Evolutionary conservation across 176 grass and related monocot genomes (phyloP), one percentile per base, ranked within the genome.

Genomic region (Hsuehochloa calcarea): DNA sequence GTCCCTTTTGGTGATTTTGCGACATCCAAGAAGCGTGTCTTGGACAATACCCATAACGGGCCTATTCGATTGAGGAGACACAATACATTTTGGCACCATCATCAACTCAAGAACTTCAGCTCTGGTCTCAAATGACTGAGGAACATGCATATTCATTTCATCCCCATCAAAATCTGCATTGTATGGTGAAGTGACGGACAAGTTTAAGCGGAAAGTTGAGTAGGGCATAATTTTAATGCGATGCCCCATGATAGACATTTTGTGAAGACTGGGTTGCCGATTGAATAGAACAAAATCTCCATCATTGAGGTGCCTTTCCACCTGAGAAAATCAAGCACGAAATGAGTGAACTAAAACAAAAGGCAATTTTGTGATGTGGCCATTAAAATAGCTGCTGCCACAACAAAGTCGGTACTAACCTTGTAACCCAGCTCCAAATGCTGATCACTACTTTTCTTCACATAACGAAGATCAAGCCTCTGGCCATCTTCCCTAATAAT

Each of bases 61-160:
- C 47, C 93, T 90, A 90, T 98, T 98, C 22, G 96, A 68, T 72
- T 98, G 96, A 40, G 96, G 96, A 47, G 96, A 98, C 0, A 98
- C 96, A 13, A 98, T 98, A 43, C 93, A 98, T 91, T 98, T 98
- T n/a, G 96, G 96, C 64, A 98, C 96, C 93, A 98, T 98, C 96
- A 98, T 98, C 72, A 98, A 80, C 72, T 98, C 96, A 52, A 98
- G 68, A 65, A 98, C 96, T 90, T 98, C 96, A 45, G 96, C 89
- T 72, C 96, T 91, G n/a, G 96, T 93, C 90, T 98, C 96, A 85
- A 98, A 98, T 15, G 96, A 95, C 79, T 95, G 93, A 3, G 96
- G 96, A 46, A 98, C 93, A 90, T 98, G 96, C 96, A 98, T 98
- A 84, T 98, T 98, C 96, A 98, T 98, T 86, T 98, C 96, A 85